phyloP scores from a whole-genome alignment of 805 yeast species.

The Wickerhamiella lipophila region DNA sequence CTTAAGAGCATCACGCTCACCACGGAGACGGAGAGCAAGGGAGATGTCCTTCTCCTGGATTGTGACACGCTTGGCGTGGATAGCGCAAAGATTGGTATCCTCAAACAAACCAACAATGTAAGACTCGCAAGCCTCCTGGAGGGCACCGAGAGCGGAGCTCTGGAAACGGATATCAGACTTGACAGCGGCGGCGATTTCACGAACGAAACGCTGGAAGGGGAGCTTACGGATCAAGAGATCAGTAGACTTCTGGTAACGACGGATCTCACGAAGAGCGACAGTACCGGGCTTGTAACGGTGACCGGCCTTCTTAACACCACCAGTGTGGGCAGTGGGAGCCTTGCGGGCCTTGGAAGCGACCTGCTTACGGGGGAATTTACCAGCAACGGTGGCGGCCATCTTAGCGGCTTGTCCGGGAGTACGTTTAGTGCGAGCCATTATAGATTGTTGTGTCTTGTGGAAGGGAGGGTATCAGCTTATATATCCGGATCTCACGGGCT shows the following conservation, averaged over 20 bases:
- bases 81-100: conserved; percentile 85
- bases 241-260: conserved; percentile 84
- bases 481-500: conserved; percentile 3
- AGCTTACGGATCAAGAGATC: conserved; percentile 77
- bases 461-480: neutral
- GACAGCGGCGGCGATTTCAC: conserved; percentile 79
- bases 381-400: conserved; percentile 74
- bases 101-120: conserved; percentile 75
- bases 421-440: conserved; percentile 36
- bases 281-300: conserved; percentile 95
- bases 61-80: conserved; percentile 88
- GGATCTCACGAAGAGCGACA: conserved; percentile 82
- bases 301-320: conserved; percentile 82
- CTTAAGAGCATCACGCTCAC: conserved; percentile 43
- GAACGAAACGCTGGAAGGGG: conserved; percentile 82
- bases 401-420: conserved; percentile 50
- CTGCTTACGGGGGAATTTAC: conserved; percentile 88
- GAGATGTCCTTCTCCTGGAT: conserved; percentile 86
- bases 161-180: conserved; percentile 54
- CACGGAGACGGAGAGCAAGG: conserved; percentile 85
- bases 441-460: conserved; percentile 2
- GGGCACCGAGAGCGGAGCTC: conserved; percentile 80
- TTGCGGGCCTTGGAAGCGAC: conserved; percentile 84
- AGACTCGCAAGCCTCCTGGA: conserved; percentile 84
- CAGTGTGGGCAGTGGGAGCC: conserved; percentile 65